A percentile compares a stretch with the other conserved stretches of the same genome.
Conservation (phyloP, 139 green algal genomes). For the Bryopsis sp. region DNA sequence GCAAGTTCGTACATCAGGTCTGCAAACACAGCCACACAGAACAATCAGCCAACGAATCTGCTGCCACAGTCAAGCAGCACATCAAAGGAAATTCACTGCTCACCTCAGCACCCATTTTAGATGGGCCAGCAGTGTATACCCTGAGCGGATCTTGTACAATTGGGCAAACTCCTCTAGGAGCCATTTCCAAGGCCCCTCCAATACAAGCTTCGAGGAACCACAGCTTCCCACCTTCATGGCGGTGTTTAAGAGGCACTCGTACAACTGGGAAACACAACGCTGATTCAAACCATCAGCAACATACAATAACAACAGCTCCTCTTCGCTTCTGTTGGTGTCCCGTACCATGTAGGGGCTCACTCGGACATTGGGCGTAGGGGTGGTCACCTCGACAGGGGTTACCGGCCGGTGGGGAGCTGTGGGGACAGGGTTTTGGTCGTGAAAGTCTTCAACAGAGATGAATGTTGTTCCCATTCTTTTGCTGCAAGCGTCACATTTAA, state of each 20-base stretch:
- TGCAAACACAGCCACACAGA: background rate
- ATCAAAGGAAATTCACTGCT: background rate
- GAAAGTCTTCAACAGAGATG: no score
- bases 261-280: background rate
- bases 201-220: background rate
- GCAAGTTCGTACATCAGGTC: conserved; percentile 12
- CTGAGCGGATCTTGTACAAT: background rate
- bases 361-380: background rate
- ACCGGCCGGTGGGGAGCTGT: no score
- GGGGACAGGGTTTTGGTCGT: no score
- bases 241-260: background rate
- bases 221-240: background rate
- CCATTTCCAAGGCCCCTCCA: conserved; percentile 9
- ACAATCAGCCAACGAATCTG: background rate
- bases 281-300: background rate
- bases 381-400: no score
- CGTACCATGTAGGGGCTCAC: background rate
- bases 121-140: background rate
- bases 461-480: no score
- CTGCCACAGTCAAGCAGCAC: background rate
- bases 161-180: background rate
- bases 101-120: conserved; percentile 13
- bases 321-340: background rate
- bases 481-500: no score
- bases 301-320: background rate